These are phyloP conservation scores for Pelargonium cotyledonis DNA, from an alignment of 441 rosid genomes.

Conservation along the genomic window DNA sequence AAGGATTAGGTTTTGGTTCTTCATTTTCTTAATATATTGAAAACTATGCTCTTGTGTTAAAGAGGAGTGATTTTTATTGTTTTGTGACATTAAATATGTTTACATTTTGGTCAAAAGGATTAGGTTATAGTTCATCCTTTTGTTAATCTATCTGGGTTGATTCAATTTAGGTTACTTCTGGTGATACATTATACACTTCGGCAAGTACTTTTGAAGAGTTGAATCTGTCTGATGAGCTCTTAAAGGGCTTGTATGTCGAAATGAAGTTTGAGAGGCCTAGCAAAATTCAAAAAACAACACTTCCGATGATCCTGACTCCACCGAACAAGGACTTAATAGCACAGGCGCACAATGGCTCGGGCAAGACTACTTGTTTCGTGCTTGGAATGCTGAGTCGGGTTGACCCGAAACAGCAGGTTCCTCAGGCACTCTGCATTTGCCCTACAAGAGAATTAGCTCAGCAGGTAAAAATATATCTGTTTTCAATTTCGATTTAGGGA, in stretches of 20 bases:
- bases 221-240: constrained; percentile 62
- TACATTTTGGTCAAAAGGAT: not conserved
- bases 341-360: constrained; percentile 96
- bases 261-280: constrained; percentile 94
- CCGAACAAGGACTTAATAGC: constrained; percentile 80
- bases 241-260: constrained; percentile 84
- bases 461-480: constrained; percentile 50
- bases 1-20: too few relatives aligned
- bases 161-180: constrained; percentile 51
- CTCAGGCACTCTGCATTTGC: constrained; percentile 93
- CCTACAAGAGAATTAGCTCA: constrained; percentile 89
- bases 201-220: constrained; percentile 77
- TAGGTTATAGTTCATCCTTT: not conserved
- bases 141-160: not conserved
- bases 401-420: constrained; percentile 45
- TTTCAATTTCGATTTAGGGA: not conserved
- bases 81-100: too few relatives aligned
- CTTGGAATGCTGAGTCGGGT: constrained; percentile 93
- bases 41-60: too few relatives aligned
- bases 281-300: constrained; percentile 83
- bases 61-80: not conserved
- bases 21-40: too few relatives aligned
- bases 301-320: constrained; percentile 89
- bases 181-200: constrained; percentile 79
- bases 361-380: constrained; percentile 94